Evolutionary conservation across 2,329 filamentous ascomycete species (phyloP), one percentile per base, ranked within the genome.

Genomic region (Leptosphaerulina australis): DNA sequence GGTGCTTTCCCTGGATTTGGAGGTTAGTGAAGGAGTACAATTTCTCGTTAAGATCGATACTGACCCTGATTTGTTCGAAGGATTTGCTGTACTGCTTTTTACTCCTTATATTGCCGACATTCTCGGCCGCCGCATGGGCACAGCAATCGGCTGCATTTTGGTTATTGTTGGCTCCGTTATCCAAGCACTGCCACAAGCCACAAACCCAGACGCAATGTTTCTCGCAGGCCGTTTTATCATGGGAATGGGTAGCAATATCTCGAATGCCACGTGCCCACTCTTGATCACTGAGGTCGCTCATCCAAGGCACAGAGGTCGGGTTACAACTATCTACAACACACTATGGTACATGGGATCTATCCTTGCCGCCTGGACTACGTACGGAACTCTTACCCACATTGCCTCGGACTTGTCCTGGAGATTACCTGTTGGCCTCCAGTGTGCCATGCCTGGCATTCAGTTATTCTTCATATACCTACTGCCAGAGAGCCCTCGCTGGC

Each of bases 381-480:
- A 44, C 15, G 58, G 58, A 14, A 56, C 55, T 1, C 28, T 56
- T 11, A 55, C 30, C 12, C 50, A 57, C 22, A 40, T 60, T 30
- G 24, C 36, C 4, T 44, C 43, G 17, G 54, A 29, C 26, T 9
- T 46, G 11, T 53, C 50, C 7, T 88, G 85, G 85, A 76, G 83
- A 41, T 81, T 80, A 34, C 83, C 86, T 44, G 81, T 82, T n/a
- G 74, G 86, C 15, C 73, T 87, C 18, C 85, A 88, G 71, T 77
- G 80, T 25, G 69, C 83, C 2, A 83, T 83, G 1, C 83, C 84
- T 1, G 57, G 82, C 5, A 74, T 86, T 47, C 84, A 87, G 73
- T 74, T 87, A 20, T 39, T 71, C 10, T 82, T 83, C 59, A 82
- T 88, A 66, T 87, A 81, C 25, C 43, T 71, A 10, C 55, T 86